phyloP scores from a whole-genome alignment of 331 rosid species.

The Cydonia oblonga region DNA sequence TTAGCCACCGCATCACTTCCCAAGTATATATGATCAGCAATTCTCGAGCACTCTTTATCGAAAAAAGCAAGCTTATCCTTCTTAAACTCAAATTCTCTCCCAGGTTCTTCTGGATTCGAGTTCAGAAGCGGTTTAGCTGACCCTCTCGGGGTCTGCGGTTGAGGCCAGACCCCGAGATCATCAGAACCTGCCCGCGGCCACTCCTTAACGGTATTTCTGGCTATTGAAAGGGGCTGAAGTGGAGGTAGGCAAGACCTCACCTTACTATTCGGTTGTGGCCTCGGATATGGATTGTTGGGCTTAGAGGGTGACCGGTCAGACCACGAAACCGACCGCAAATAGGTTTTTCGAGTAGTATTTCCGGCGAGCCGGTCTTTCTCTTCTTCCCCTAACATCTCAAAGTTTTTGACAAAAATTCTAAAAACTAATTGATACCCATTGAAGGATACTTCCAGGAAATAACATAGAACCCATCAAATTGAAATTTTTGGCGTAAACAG shows the following conservation, averaged over 20 bases:
- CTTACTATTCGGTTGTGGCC: conserved; percentile 35
- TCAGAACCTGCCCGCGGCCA: conserved; percentile 94
- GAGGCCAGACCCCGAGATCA: conserved; percentile 81
- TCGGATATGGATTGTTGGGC: conserved; percentile 27
- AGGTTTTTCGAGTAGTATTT: conserved; percentile 31
- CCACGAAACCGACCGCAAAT: conserved; percentile 79
- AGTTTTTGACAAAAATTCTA: conserved; percentile 6
- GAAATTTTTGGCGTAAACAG: conserved; percentile 16
- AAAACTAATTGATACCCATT: conserved; percentile 29
- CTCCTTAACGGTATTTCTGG: conserved; percentile 36
- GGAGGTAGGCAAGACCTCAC: conserved; percentile 55
- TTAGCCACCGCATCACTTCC: conserved; percentile 96
- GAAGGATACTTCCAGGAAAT: conserved; percentile 28
- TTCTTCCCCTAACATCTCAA: conserved; percentile 57
- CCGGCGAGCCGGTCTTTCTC: conserved; percentile 28
- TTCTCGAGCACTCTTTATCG: conserved; percentile 78
- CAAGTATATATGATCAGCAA: conserved; percentile 73
- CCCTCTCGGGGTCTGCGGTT: conserved; percentile 70
- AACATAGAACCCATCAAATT: conserved; percentile 6
- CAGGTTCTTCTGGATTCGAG: conserved; percentile 27
- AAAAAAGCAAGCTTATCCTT: conserved; percentile 71
- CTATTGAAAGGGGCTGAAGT: conserved; percentile 78
- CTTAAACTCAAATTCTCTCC: conserved; percentile 55
- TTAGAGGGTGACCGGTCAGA: conserved; percentile 59
- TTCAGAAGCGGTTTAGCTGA: conserved; percentile 6